phyloP scores from a whole-genome alignment of 352 stramenopile genomes.

The Phytopythium sindhum region DNA sequence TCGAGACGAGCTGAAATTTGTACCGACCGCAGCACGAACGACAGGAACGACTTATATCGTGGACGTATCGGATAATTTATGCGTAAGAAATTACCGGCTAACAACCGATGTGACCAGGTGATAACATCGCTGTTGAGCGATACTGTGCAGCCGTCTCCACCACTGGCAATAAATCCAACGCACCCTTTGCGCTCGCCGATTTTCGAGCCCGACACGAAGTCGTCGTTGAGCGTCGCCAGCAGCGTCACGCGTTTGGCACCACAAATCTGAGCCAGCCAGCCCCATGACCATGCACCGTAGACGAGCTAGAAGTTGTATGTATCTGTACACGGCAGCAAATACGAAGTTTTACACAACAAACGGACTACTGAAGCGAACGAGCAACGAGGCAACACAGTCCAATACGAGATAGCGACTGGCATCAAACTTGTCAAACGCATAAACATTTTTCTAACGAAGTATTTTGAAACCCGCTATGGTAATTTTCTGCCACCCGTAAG shows the following conservation, averaged over 20 bases:
- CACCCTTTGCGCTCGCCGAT: conserved; percentile 41
- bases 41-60: background rate
- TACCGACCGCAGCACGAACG: background rate
- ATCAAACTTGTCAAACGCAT: too few relatives aligned
- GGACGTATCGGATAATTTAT: background rate
- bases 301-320: too few relatives aligned
- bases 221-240: conserved; percentile 48
- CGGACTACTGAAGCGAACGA: too few relatives aligned
- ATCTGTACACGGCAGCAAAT: too few relatives aligned
- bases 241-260: conserved; percentile 16
- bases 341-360: too few relatives aligned
- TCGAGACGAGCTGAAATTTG: background rate
- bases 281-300: too few relatives aligned
- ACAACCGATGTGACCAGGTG: conserved; percentile 46
- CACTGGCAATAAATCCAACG: conserved; percentile 32
- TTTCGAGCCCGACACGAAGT: conserved; percentile 48
- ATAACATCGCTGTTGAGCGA: conserved; percentile 68
- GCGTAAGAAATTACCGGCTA: conserved; percentile 20
- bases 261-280: too few relatives aligned
- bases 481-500: too few relatives aligned
- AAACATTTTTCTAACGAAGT: too few relatives aligned
- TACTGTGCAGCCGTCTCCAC: conserved; percentile 69
- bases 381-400: too few relatives aligned
- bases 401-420: too few relatives aligned
- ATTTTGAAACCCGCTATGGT: too few relatives aligned